Percentiles rank a stretch among this genome's conserved stretches.
Conservation (phyloP, 1,139 yeast species). For the Geotrichum aggregatum region DNA sequence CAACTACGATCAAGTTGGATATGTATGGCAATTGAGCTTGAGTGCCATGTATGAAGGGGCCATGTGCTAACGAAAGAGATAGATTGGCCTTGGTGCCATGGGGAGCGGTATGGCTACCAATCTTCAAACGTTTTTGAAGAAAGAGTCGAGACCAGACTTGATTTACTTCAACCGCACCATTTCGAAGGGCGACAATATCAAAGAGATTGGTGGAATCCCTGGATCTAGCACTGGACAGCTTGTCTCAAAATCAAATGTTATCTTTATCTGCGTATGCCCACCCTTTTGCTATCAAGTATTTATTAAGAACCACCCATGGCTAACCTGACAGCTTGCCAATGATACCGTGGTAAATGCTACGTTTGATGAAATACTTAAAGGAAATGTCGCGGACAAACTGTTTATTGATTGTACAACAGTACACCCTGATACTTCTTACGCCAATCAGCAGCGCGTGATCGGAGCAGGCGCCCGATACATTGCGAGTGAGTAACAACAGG, state of each 20-base stretch:
- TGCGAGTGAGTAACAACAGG: slow-evolving; percentile 22
- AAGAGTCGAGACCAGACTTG: slow-evolving; percentile 22
- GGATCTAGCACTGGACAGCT: slow-evolving; percentile 21
- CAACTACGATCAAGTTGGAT: slow-evolving; percentile 7
- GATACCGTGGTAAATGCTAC: slow-evolving; percentile 24
- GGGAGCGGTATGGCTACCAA: slow-evolving; percentile 27
- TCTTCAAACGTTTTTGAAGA: slow-evolving; percentile 23
- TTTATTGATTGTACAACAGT: slow-evolving; percentile 33
- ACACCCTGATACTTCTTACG: slow-evolving; percentile 33
- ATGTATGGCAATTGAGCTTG: background rate
- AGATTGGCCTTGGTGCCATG: slow-evolving; percentile 31
- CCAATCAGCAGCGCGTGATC: slow-evolving; percentile 19
- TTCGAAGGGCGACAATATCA: slow-evolving; percentile 24
- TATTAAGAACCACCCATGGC: background rate
- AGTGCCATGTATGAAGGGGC: background rate
- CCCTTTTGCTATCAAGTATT: background rate
- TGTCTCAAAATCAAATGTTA: slow-evolving; percentile 22
- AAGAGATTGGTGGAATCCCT: slow-evolving; percentile 25
- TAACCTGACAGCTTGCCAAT: slow-evolving; percentile 21
- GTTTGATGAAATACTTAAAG: slow-evolving; percentile 15
- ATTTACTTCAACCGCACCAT: slow-evolving; percentile 26
- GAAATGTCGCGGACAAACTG: slow-evolving; percentile 26
- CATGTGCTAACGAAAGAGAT: background rate
- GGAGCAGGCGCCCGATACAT: slow-evolving; percentile 29
- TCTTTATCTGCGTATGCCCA: slow-evolving; percentile 22